Conservation (phyloP, 2,329 filamentous ascomycete genomes). For the Fusarium algeriense region DNA sequence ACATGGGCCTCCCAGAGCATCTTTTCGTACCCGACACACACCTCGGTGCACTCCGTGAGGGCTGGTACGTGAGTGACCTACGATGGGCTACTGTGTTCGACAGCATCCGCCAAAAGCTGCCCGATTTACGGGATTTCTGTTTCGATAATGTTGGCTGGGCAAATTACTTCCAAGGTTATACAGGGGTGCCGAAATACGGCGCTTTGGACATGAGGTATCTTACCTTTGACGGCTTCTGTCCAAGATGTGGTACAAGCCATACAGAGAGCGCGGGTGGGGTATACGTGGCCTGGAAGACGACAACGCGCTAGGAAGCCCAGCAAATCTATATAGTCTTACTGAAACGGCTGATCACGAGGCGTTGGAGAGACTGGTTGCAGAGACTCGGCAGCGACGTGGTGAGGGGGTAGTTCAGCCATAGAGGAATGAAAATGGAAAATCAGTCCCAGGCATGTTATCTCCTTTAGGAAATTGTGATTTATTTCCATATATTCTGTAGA, state of each 20-base stretch:
- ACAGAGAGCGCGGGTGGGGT: no score
- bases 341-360: not conserved
- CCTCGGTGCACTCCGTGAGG: not conserved
- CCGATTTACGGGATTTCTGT: not conserved
- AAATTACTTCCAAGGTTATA: not conserved
- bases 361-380: not conserved
- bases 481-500: not conserved
- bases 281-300: not conserved
- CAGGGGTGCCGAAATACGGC: not conserved
- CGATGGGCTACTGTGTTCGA: slow-evolving; percentile 44
- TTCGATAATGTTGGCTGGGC: not conserved
- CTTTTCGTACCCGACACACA: not conserved
- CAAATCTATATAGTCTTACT: not conserved
- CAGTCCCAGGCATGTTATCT: no score
- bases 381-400: accelerated
- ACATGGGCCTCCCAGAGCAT: no score
- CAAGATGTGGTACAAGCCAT: not conserved
- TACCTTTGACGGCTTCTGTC: not conserved
- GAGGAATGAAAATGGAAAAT: accelerated
- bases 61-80: not conserved
- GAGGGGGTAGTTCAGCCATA: accelerated
- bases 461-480: no score
- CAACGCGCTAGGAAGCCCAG: slow-evolving; percentile 3
- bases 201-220: not conserved
- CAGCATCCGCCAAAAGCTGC: slow-evolving; percentile 23